Percentiles rank a stretch among this genome's conserved stretches.
These are phyloP conservation scores for Chaetothyriales sp. DNA, from an alignment of 2,329 filamentous ascomycete species.

Conservation along the genomic window DNA sequence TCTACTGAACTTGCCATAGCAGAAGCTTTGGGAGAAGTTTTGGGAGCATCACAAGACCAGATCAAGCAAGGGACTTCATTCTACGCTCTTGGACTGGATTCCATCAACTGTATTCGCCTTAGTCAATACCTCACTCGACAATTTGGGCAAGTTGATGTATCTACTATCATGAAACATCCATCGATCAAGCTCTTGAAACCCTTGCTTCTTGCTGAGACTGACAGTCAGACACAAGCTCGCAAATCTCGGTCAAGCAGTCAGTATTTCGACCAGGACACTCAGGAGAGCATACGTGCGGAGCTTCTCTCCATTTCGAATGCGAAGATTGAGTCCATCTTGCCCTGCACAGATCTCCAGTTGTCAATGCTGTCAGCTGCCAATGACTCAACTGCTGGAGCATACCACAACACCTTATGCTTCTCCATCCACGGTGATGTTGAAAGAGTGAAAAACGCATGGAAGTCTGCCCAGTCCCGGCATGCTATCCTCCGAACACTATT, in stretches of 20 bases:
- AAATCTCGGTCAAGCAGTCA: neutral
- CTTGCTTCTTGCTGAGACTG: constrained; percentile 1
- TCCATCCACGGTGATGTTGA: constrained; percentile 37
- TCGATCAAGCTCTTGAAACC: constrained; percentile 47
- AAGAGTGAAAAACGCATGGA: constrained; percentile 47
- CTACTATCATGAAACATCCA: constrained; percentile 51
- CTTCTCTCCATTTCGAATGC: constrained; percentile 19
- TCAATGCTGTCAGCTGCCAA: constrained; percentile 57
- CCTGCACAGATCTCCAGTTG: constrained; percentile 77
- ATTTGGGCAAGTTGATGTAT: constrained; percentile 44
- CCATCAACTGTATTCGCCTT: constrained; percentile 62
- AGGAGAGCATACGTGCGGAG: constrained; percentile 19
- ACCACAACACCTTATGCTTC: constrained; percentile 59
- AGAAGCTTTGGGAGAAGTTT: constrained; percentile 36
- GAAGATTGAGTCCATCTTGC: constrained; percentile 44
- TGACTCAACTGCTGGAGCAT: constrained; percentile 36
- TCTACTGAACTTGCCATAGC: constrained; percentile 42
- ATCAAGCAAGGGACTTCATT: constrained; percentile 57
- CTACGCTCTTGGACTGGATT: constrained; percentile 66
- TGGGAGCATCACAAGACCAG: constrained; percentile 30
- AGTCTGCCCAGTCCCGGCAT: constrained; percentile 47
- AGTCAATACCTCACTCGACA: constrained; percentile 42
- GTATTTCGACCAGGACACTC: constrained; percentile 18
- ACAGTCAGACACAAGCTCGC: neutral
- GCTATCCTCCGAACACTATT: constrained; percentile 68